Evolutionary conservation across 148 eudicot species (phyloP).

Genomic region (Camellia japonica): DNA sequence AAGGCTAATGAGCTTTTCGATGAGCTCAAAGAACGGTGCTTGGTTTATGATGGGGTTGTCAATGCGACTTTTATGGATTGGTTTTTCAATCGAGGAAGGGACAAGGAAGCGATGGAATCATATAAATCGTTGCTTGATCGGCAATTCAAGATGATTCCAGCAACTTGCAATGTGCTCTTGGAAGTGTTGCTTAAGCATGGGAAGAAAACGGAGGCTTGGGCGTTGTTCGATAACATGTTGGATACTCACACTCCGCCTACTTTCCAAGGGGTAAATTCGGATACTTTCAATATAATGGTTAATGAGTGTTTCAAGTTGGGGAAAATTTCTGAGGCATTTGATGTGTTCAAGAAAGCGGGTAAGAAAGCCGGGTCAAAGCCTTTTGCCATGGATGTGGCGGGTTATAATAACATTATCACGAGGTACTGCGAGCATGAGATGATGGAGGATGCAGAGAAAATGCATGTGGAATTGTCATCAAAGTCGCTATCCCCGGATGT

Average conservation of each 20-base stretch:
- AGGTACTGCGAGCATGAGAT: conserved; percentile 70
- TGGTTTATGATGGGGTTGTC: conserved; percentile 81
- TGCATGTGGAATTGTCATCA: conserved; percentile 51
- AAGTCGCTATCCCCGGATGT: conserved; percentile 87
- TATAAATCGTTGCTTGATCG: conserved; percentile 57
- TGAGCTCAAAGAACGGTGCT: conserved; percentile 72
- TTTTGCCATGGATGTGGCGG: conserved; percentile 87
- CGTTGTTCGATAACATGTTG: conserved; percentile 44
- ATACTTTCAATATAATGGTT: conserved; percentile 49
- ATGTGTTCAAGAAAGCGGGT: conserved; percentile 65
- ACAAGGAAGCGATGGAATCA: conserved; percentile 82
- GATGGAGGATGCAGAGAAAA: conserved; percentile 76
- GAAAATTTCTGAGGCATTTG: conserved; percentile 58
- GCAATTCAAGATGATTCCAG: conserved; percentile 69
- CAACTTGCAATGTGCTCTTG: conserved; percentile 75
- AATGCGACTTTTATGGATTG: conserved; percentile 84
- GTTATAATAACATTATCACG: conserved; percentile 64
- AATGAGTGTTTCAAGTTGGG: conserved; percentile 49
- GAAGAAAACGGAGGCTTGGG: conserved; percentile 40
- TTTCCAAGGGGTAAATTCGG: conserved; percentile 51
- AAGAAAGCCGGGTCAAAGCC: conserved; percentile 58
- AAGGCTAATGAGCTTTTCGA: conserved; percentile 81
- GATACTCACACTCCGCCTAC: conserved; percentile 51
- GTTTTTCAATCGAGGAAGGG: conserved; percentile 60
- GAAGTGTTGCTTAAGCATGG: conserved; percentile 59